Evolutionary conservation across 352 stramenopile genomes (phyloP).

Genomic region (Thalassiosira ordinaria): DNA sequence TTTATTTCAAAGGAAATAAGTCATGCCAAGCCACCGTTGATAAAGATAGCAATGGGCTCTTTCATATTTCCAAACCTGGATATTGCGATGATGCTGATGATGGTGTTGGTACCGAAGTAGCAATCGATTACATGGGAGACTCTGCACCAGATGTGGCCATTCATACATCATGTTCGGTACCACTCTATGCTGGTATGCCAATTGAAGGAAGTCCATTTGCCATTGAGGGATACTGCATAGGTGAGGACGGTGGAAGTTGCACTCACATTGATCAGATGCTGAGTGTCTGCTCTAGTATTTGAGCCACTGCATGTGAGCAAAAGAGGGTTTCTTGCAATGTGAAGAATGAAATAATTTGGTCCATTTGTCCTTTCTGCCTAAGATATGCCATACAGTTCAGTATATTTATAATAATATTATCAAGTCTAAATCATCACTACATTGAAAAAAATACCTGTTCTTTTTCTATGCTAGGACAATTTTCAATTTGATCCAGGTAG

Average conservation of each 20-base stretch:
- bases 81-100: background rate
- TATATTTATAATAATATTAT: too few relatives aligned
- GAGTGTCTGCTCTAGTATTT: background rate
- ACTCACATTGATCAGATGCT: conserved; percentile 10
- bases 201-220: conserved; percentile 23
- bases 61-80: conserved; percentile 8
- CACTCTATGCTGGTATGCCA: conserved; percentile 13
- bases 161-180: conserved; percentile 21
- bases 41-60: conserved; percentile 12
- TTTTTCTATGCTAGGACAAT: too few relatives aligned
- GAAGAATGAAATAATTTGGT: too few relatives aligned
- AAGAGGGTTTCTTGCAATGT: too few relatives aligned
- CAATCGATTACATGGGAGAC: conserved; percentile 29
- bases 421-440: too few relatives aligned
- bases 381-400: too few relatives aligned
- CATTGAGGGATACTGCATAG: conserved; percentile 36
- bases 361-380: too few relatives aligned
- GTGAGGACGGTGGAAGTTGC: conserved; percentile 8
- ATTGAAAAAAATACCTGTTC: too few relatives aligned
- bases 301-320: too few relatives aligned
- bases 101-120: conserved; percentile 13
- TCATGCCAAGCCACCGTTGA: conserved; percentile 2
- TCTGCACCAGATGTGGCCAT: conserved; percentile 6
- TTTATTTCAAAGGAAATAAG: conserved; percentile 6
- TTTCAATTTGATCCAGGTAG: too few relatives aligned